Evolutionary conservation across 2,329 filamentous ascomycete genomes (phyloP).

Genomic region (Scytalidium sp.): DNA sequence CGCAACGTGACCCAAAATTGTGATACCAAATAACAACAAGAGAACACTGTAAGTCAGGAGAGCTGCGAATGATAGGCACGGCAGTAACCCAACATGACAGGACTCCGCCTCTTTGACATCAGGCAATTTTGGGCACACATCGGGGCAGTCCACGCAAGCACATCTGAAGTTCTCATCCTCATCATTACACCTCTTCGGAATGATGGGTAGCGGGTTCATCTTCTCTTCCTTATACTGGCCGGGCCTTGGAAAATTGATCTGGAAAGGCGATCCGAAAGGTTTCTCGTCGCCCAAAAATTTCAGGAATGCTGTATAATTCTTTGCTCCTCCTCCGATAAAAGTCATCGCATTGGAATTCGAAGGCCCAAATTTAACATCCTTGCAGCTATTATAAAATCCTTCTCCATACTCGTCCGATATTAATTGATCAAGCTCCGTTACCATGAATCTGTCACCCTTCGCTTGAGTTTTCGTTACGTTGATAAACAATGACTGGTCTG

Average conservation of each 20-base stretch:
- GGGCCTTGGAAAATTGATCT: slow-evolving; percentile 84
- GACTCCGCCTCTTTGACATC: slow-evolving; percentile 65
- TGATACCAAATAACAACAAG: slow-evolving; percentile 63
- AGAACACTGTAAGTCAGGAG: slow-evolving; percentile 81
- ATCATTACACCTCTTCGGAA: slow-evolving; percentile 84
- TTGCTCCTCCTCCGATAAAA: slow-evolving; percentile 91
- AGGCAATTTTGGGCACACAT: slow-evolving; percentile 79
- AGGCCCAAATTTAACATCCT: slow-evolving; percentile 96
- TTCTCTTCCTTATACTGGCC: slow-evolving; percentile 55
- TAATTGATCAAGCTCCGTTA: slow-evolving; percentile 87
- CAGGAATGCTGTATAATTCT: slow-evolving; percentile 81
- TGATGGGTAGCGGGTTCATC: slow-evolving; percentile 72
- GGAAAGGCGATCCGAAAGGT: slow-evolving; percentile 86
- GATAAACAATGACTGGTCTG: slow-evolving; percentile 91
- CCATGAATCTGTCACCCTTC: slow-evolving; percentile 55
- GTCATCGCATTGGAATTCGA: slow-evolving; percentile 93
- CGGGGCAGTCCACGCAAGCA: slow-evolving; percentile 89
- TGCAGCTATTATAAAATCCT: slow-evolving; percentile 95
- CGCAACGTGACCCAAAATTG: slow-evolving; percentile 69
- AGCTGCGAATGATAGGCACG: slow-evolving; percentile 89
- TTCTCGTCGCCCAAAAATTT: slow-evolving; percentile 95
- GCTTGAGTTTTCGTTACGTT: slow-evolving; percentile 78
- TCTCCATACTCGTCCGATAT: slow-evolving; percentile 80
- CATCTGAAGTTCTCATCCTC: slow-evolving; percentile 83
- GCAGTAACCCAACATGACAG: slow-evolving; percentile 83